Evolutionary conservation across 2,329 filamentous ascomycete genomes (phyloP), one percentile per base, ranked within the genome.

Genomic region (Nakataea oryzae): DNA sequence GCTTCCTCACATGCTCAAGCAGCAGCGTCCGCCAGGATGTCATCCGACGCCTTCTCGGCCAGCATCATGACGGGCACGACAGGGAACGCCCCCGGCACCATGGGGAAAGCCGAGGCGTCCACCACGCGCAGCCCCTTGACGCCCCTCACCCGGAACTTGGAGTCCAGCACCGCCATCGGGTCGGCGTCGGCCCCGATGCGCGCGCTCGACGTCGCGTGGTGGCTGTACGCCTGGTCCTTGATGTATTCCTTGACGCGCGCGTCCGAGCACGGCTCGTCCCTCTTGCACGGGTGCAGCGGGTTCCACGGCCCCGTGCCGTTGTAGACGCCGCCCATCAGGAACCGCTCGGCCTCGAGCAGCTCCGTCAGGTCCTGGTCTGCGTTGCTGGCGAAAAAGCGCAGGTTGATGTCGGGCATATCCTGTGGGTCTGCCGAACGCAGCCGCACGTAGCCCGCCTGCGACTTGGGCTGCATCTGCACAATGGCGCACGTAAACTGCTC

Each of bases 401-500:
- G 67, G 65, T 79, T 77, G 67, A 87, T 87, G 28, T 80, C 72
- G 0, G 85, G 85, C 27, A 78, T 75, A 64, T 87, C 85, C 17
- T 79, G 79, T 1, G 85, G 85, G 69, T 87, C 79, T 0, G 79
- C 72, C 0, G 83, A 86, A 13, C 74, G 73, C 5, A 88, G 77
- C 3, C 71, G 76, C 6, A 88, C 84, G 0, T 78, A 82, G 21
- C 86, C 86, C 6, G 76, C 76, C 54, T 75, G 75, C 28, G 86
- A 86, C 64, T 81, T 80, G 0, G 82, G 77, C 68, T 84, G 81
- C 2, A 81, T 79, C 71, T 88, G 86, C 57, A 87, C 76, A 26
- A 80, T 76, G 11, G 73, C 70, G 69, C 73, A 73, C 60, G 68
- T 63, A 69, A 68, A 68, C 69, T 79, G 75, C 56, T 70, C 67